Evolutionary conservation across 23 red algal genomes (phyloP).

Genomic region (Porphyridium purpureum): DNA sequence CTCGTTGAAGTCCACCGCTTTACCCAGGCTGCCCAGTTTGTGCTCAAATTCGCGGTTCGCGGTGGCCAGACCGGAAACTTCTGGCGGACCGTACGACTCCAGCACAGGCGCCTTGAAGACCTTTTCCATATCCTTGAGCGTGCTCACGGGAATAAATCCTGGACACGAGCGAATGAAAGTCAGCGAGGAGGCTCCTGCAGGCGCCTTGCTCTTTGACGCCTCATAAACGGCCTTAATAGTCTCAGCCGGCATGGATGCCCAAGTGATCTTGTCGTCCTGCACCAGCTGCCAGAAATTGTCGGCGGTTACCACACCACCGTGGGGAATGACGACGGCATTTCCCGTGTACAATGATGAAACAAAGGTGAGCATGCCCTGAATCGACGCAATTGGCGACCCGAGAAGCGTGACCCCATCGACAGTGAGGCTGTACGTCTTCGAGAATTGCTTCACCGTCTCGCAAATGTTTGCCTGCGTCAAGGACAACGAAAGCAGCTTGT

Average conservation of each 20-base stretch:
- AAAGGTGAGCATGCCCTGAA: conserved; percentile 35
- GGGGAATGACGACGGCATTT: conserved; percentile 23
- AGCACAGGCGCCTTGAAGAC: conserved; percentile 16
- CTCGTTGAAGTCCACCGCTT: conserved; percentile 15
- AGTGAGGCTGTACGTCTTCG: conserved; percentile 31
- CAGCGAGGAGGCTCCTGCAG: too few relatives aligned
- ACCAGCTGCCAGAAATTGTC: conserved; percentile 6
- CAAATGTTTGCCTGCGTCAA: conserved; percentile 27
- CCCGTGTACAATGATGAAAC: conserved; percentile 35
- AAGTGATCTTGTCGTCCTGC: conserved; percentile 18
- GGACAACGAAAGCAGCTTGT: background rate
- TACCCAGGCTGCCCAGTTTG: conserved; percentile 28
- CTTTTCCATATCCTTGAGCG: conserved; percentile 7
- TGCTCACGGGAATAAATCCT: conserved; percentile 1
- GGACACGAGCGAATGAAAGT: conserved; percentile 25
- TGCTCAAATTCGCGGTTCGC: too few relatives aligned
- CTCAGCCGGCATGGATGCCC: too few relatives aligned
- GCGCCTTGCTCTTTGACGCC: too few relatives aligned
- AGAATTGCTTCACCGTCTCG: conserved; percentile 21
- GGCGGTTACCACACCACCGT: background rate
- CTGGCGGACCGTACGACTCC: conserved; percentile 48
- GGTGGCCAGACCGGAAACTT: conserved; percentile 25
- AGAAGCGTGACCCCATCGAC: conserved; percentile 21
- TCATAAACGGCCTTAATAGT: background rate
- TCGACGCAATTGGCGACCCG: conserved; percentile 8